phyloP scores from a whole-genome alignment of 2,329 filamentous ascomycete genomes.

The Sporothrix phasma region DNA sequence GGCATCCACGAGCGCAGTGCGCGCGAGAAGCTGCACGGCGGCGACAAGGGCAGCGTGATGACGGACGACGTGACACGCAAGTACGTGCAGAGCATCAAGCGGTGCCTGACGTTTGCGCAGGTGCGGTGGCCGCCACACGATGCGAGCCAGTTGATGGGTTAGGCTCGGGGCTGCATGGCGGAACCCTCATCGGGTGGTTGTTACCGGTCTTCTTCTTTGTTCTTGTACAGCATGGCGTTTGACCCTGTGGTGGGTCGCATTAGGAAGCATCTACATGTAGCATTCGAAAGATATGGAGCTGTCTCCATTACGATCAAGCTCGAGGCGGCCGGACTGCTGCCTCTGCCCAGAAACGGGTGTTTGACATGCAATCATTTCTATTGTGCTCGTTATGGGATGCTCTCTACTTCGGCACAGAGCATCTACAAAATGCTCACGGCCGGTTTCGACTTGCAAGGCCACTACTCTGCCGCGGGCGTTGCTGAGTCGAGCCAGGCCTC shows the following conservation, averaged over 20 bases:
- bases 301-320: not conserved
- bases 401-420: not conserved
- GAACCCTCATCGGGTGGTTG: not conserved
- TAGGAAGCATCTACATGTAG: not conserved
- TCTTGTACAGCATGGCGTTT: not conserved
- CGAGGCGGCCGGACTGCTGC: slow-evolving; percentile 1
- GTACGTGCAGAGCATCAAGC: slow-evolving; percentile 94
- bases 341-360: too few species aligned
- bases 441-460: not conserved
- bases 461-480: not conserved
- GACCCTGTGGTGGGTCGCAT: not conserved
- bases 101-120: slow-evolving; percentile 92
- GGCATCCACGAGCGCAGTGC: slow-evolving; percentile 97
- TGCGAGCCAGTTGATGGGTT: slow-evolving; percentile 90
- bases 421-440: not conserved
- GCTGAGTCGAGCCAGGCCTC: slow-evolving; percentile 12
- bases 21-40: slow-evolving; percentile 86
- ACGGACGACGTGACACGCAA: slow-evolving; percentile 93
- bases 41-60: slow-evolving; percentile 87
- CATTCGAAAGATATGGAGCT: not conserved
- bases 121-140: slow-evolving; percentile 93
- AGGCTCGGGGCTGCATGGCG: not conserved
- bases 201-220: not conserved
- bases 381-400: not conserved
- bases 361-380: slow-evolving; percentile 1